Percentiles rank a stretch among this genome's conserved stretches.
Evolutionary conservation across 495 filamentous ascomycete species (phyloP).

Genomic region (Podospora comata): DNA sequence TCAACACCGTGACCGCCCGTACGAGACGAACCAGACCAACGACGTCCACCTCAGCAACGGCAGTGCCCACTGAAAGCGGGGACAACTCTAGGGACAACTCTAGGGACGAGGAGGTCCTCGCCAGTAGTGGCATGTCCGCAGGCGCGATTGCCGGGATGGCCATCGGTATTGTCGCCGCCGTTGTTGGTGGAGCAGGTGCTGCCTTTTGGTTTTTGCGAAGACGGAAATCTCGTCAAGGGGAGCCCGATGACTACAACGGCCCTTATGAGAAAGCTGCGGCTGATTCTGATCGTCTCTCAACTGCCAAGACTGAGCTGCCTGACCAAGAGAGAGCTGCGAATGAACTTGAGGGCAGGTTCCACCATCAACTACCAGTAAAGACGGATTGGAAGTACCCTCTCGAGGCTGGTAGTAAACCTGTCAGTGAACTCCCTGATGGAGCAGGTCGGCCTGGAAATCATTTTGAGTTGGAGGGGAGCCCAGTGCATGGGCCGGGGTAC

Average conservation of each 20-base stretch:
- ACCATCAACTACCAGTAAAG: neutral
- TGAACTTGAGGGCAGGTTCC: neutral
- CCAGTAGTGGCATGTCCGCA: neutral
- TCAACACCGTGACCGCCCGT: constrained; percentile 10
- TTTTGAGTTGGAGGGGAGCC: constrained; percentile 6
- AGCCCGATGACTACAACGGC: neutral
- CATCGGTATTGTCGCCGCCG: neutral
- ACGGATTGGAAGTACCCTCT: neutral
- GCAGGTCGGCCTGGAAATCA: neutral
- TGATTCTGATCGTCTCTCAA: neutral
- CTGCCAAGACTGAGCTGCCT: constrained; percentile 2
- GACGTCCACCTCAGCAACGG: neutral
- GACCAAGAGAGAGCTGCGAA: neutral
- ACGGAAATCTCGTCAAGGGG: neutral
- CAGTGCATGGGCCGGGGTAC: neutral
- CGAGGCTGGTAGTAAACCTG: neutral
- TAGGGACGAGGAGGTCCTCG: neutral
- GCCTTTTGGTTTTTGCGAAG: constrained; percentile 11
- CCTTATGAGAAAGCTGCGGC: neutral
- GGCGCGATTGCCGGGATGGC: constrained; percentile 13
- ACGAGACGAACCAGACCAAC: neutral
- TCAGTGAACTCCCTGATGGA: constrained; percentile 1
- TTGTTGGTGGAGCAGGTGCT: neutral
- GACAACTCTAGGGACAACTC: neutral
- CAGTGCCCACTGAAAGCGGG: neutral